A percentile compares a stretch with the other conserved stretches of the same genome.
phyloP scores from a whole-genome alignment of 108 stramenopile genomes.

The Discostella pseudostelligera region DNA sequence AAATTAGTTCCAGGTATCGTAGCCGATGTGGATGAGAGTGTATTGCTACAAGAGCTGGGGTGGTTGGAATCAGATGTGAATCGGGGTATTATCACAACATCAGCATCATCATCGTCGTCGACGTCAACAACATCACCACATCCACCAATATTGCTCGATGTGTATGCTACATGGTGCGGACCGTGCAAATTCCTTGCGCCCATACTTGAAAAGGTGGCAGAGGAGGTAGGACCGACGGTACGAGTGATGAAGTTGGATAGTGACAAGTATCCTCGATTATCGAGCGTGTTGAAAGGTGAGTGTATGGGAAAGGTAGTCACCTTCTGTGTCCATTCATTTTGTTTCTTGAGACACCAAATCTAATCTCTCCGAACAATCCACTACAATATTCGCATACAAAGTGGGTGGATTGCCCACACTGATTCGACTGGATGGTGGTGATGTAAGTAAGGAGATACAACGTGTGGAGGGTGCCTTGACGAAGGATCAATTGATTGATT shows the following conservation, averaged over 20 bases:
- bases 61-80: conserved; percentile 27
- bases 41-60: conserved; percentile 56
- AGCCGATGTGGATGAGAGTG: conserved; percentile 52
- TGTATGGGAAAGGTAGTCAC: conserved; percentile 1
- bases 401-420: conserved; percentile 52
- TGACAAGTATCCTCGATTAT: conserved; percentile 61
- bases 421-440: conserved; percentile 55
- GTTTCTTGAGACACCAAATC: neutral
- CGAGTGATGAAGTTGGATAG: conserved; percentile 83
- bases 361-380: neutral
- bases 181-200: conserved; percentile 85
- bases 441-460: conserved; percentile 40
- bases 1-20: conserved; percentile 57
- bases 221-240: conserved; percentile 56
- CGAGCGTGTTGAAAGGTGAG: conserved; percentile 50
- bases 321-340: neutral
- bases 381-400: conserved; percentile 40
- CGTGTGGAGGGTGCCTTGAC: conserved; percentile 81
- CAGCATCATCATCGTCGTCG: neutral
- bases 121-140: conserved; percentile 3
- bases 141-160: conserved; percentile 62
- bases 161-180: conserved; percentile 90
- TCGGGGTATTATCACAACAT: neutral
- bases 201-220: conserved; percentile 61
- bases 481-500: conserved; percentile 61